Conservation (phyloP, 169 alveolate species). For the Plasmodium coatneyi region DNA sequence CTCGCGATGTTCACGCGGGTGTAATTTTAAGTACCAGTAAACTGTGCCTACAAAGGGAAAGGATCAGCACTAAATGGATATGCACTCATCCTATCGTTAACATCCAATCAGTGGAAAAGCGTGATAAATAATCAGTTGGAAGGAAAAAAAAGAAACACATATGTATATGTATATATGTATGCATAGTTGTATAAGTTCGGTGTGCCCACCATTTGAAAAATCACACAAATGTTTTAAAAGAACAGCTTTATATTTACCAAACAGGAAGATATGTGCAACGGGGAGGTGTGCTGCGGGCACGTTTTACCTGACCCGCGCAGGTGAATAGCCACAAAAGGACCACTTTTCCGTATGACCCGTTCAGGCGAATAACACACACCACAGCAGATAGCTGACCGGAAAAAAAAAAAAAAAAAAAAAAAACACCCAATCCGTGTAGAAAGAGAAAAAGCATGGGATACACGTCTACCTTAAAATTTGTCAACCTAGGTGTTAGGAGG, state of each 20-base stretch:
- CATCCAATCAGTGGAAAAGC: not conserved
- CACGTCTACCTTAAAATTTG: slow-evolving; percentile 82
- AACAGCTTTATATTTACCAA: not conserved
- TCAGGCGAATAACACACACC: slow-evolving; percentile 6
- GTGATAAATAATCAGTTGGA: not conserved
- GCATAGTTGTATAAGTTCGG: not conserved
- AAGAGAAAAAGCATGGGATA: slow-evolving; percentile 83
- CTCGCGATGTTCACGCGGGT: not conserved
- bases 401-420: not conserved
- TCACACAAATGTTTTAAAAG: not conserved
- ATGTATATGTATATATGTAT: too few species aligned
- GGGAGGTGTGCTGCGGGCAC: not conserved
- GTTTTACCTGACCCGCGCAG: not conserved
- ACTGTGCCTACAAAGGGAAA: not conserved
- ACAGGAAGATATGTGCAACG: not conserved
- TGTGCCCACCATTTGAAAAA: not conserved
- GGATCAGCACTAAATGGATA: not conserved
- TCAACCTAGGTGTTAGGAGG: slow-evolving; percentile 84
- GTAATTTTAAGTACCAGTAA: not conserved
- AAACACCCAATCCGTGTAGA: not conserved
- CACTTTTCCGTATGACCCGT: slow-evolving; percentile 2
- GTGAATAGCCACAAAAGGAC: not conserved
- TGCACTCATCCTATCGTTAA: not conserved
- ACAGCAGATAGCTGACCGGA: not conserved
- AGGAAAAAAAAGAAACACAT: not conserved